Evolutionary conservation across 2,329 filamentous ascomycete species (phyloP), one percentile per base, ranked within the genome.

Genomic region (Rachicladosporium sp.): DNA sequence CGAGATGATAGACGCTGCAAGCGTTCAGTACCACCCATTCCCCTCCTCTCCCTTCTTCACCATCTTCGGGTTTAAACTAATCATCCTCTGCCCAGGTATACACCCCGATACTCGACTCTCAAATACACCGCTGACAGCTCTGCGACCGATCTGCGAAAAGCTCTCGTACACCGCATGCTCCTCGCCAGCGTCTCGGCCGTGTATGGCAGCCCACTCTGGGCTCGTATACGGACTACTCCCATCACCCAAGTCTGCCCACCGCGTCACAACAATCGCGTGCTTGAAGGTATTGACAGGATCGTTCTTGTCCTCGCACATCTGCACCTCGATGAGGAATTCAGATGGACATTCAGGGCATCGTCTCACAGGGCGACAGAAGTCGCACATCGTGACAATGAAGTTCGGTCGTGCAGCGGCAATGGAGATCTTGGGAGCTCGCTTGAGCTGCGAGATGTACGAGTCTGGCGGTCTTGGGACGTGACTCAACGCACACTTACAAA

Each of bases 211-310:
- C 69, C 75, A 78, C 44, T 76, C 70, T 3, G 59, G 59, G n/a
- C 59, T 65, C 8, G 59, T 59, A 30, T 52, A 55, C 2, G 74
- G 71, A 7, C 61, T 63, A 2, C 56, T 64, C 2, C 72, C 72
- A 53, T 75, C 65, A 1, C 75, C 75, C 10, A 80, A 52, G 55
- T 80, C 75, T 44, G 67, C 70, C 75, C 75, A 80, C 11, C 75
- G 58, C 6, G 74, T 78, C 4, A 78, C 69, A 4, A 75, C 65
- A 39, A 80, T 66, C 1, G 71, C 68, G 41, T 78, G 73, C 48
- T 71, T 76, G 56, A 80, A 80, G 3, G 61, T 56, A 8, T 61
- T 50, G 30, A 58, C 45, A 5, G 62, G 53, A 48, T 71, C 62
- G 21, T 52, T 50, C 15, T 43, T 38, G 45, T 78, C 74, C 54